phyloP scores from a whole-genome alignment of 2,329 filamentous ascomycete species.

The Paraphaeosphaeria minitans region DNA sequence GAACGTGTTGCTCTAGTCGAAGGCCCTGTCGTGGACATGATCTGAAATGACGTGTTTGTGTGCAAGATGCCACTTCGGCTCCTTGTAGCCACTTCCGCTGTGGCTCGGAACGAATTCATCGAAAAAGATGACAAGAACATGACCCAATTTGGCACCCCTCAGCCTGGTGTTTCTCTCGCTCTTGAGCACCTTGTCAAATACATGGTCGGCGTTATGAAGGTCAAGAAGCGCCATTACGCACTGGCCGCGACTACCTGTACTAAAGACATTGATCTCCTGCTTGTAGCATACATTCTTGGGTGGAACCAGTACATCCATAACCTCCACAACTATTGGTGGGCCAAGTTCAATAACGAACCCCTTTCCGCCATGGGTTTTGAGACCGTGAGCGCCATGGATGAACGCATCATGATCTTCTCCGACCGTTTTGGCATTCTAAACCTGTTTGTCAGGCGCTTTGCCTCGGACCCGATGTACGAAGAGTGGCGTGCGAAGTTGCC shows the following conservation, averaged over 20 bases:
- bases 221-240: neutral
- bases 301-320: neutral
- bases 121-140: neutral
- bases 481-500: neutral
- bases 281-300: neutral
- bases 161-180: neutral
- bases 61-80: neutral
- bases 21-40: neutral
- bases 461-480: neutral
- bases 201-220: neutral
- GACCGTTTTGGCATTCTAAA: neutral
- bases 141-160: neutral
- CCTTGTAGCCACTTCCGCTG: neutral
- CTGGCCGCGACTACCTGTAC: neutral
- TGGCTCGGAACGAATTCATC: neutral
- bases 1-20: neutral
- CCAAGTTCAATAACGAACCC: neutral
- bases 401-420: neutral
- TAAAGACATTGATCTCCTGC: neutral
- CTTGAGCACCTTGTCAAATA: neutral
- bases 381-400: neutral
- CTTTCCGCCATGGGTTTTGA: neutral
- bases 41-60: neutral
- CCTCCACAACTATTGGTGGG: neutral
- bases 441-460: neutral